Percentiles rank a stretch among this genome's conserved stretches.
Evolutionary conservation across 2,329 filamentous ascomycete genomes (phyloP).

Genomic region (Chrysoporthe deuterocubensis): DNA sequence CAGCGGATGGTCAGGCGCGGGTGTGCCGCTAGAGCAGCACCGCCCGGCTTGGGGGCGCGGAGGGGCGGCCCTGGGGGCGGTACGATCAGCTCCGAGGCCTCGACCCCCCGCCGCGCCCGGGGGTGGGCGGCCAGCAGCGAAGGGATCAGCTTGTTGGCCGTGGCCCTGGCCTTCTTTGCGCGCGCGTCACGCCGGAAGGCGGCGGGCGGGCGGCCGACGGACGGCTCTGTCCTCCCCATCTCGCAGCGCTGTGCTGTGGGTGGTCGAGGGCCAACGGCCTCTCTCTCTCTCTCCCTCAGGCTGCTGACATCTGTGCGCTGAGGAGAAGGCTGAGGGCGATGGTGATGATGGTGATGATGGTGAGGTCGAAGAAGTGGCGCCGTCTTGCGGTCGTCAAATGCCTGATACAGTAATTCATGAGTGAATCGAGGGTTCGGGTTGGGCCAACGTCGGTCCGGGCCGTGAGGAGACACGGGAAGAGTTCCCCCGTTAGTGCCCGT

Average conservation of each 20-base stretch:
- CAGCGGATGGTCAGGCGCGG: slow-evolving; percentile 15
- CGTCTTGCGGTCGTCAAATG: too few species aligned
- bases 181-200: slow-evolving; percentile 36
- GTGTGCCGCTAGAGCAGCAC: neutral
- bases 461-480: too few species aligned
- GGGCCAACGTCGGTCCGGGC: too few species aligned
- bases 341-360: neutral
- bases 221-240: slow-evolving; percentile 23
- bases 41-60: neutral
- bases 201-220: slow-evolving; percentile 18
- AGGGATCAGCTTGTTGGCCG: slow-evolving; percentile 64
- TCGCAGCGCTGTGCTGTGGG: neutral
- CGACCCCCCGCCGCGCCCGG: slow-evolving; percentile 58
- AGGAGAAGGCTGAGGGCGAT: neutral
- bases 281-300: neutral
- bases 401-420: too few species aligned
- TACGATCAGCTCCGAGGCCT: slow-evolving; percentile 53
- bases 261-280: neutral
- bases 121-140: slow-evolving; percentile 56
- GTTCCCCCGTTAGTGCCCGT: too few species aligned
- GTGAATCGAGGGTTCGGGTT: too few species aligned
- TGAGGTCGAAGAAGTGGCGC: too few species aligned
- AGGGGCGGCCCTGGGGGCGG: slow-evolving; percentile 22
- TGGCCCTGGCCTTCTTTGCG: slow-evolving; percentile 59
- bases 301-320: neutral